Conservation (phyloP, 2,329 filamentous ascomycete genomes). For the Nothopassalora personata region DNA sequence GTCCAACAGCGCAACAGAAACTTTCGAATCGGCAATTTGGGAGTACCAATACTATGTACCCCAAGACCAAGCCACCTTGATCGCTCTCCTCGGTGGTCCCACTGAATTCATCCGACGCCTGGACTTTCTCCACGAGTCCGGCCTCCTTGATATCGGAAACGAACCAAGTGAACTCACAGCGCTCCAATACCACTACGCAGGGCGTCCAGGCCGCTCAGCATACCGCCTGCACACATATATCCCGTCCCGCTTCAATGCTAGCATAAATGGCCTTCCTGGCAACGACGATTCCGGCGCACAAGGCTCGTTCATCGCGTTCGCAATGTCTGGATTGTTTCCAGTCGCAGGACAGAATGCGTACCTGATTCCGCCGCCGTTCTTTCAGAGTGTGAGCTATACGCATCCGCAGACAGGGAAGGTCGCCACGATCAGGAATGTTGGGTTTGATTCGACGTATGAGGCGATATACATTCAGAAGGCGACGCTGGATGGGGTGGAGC, state of each 20-base stretch:
- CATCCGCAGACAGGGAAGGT: constrained; percentile 20
- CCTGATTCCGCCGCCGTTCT: constrained; percentile 21
- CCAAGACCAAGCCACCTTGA: constrained; percentile 36
- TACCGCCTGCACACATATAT: constrained; percentile 20
- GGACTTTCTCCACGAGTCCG: constrained; percentile 39
- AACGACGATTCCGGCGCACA: constrained; percentile 23
- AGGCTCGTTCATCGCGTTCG: constrained; percentile 21
- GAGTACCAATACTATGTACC: constrained; percentile 60
- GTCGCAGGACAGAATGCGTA: constrained; percentile 22
- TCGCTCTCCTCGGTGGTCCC: constrained; percentile 37
- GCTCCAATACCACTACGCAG: constrained; percentile 41
- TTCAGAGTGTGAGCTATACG: constrained; percentile 22
- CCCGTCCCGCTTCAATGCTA: constrained; percentile 18
- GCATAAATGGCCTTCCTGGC: constrained; percentile 16
- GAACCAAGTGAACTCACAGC: constrained; percentile 42
- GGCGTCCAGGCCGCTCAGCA: constrained; percentile 32
- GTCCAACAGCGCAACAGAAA: constrained; percentile 44
- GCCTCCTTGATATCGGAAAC: constrained; percentile 41
- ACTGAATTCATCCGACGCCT: constrained; percentile 35
- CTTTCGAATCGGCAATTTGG: constrained; percentile 66
- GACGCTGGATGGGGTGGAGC: constrained; percentile 16
- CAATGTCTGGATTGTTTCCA: constrained; percentile 23
- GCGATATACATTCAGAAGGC: constrained; percentile 24
- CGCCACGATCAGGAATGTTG: constrained; percentile 17
- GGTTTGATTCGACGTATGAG: constrained; percentile 35